These are phyloP conservation scores for Diospyros kaki DNA, from an alignment of 148 eudicot genomes.

Conservation along the genomic window DNA sequence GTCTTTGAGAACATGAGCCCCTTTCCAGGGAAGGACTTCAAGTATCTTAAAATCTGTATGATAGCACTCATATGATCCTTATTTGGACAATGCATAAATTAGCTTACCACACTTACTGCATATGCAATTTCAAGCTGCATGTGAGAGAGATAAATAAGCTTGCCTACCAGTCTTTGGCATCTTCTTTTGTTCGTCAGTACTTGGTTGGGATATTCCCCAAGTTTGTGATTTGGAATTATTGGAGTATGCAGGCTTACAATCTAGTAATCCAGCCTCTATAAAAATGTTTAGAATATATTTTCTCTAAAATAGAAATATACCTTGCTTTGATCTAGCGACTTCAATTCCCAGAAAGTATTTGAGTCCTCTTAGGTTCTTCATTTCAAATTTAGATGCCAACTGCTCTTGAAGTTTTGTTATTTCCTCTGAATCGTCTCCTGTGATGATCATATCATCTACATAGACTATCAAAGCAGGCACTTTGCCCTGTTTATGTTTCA, in stretches of 20 bases:
- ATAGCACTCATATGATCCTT: too few relatives aligned
- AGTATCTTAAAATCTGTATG: background rate
- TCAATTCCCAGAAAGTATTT: background rate
- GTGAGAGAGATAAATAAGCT: background rate
- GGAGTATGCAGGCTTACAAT: background rate
- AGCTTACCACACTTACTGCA: too few relatives aligned
- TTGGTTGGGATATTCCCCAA: background rate
- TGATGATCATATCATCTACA: background rate
- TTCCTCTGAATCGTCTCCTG: background rate
- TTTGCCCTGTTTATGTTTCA: too few relatives aligned
- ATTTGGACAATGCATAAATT: too few relatives aligned
- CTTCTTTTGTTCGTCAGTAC: background rate
- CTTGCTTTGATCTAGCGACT: background rate
- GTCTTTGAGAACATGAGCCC: background rate
- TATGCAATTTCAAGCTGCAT: background rate
- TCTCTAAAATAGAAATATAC: background rate
- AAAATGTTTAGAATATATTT: background rate
- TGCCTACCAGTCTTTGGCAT: background rate
- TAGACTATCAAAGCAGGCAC: too few relatives aligned
- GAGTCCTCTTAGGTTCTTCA: background rate
- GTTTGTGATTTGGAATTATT: background rate
- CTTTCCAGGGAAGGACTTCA: background rate
- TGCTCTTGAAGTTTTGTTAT: background rate
- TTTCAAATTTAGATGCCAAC: background rate
- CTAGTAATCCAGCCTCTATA: background rate